These are phyloP conservation scores for Hortaea sp. DNA, from an alignment of 2,329 filamentous ascomycete species.

Conservation along the genomic window DNA sequence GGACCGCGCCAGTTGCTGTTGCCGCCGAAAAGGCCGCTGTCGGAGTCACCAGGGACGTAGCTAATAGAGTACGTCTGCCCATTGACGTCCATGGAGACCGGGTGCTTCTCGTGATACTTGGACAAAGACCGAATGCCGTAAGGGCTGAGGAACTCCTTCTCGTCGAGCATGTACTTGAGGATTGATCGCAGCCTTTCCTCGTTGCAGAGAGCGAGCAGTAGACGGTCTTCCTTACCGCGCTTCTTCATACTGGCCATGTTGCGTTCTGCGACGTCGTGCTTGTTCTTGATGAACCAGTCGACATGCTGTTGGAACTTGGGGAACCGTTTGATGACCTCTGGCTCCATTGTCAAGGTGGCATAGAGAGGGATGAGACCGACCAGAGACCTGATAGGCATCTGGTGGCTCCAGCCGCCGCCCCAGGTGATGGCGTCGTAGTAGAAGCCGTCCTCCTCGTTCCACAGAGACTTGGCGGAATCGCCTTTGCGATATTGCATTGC, in stretches of 20 bases:
- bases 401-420: slow-evolving; percentile 86
- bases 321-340: slow-evolving; percentile 82
- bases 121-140: slow-evolving; percentile 88
- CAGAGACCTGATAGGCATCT: slow-evolving; percentile 82
- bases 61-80: slow-evolving; percentile 78
- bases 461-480: slow-evolving; percentile 69
- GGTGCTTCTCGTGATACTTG: slow-evolving; percentile 80
- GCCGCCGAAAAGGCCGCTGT: slow-evolving; percentile 87
- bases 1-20: slow-evolving; percentile 97
- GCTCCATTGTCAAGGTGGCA: slow-evolving; percentile 83
- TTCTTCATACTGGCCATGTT: slow-evolving; percentile 91
- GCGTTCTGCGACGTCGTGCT: slow-evolving; percentile 74
- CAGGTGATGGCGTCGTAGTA: slow-evolving; percentile 98
- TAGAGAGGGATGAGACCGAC: slow-evolving; percentile 92
- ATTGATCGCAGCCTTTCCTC: slow-evolving; percentile 88
- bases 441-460: slow-evolving; percentile 95
- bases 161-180: slow-evolving; percentile 81
- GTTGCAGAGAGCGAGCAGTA: slow-evolving; percentile 82
- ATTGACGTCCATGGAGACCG: slow-evolving; percentile 92
- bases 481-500: slow-evolving; percentile 71
- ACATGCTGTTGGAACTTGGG: slow-evolving; percentile 88
- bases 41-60: slow-evolving; percentile 91
- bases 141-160: slow-evolving; percentile 83
- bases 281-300: slow-evolving; percentile 88
- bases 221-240: slow-evolving; percentile 79